phyloP scores from a whole-genome alignment of 495 filamentous ascomycete species.

The Darksidea phi region DNA sequence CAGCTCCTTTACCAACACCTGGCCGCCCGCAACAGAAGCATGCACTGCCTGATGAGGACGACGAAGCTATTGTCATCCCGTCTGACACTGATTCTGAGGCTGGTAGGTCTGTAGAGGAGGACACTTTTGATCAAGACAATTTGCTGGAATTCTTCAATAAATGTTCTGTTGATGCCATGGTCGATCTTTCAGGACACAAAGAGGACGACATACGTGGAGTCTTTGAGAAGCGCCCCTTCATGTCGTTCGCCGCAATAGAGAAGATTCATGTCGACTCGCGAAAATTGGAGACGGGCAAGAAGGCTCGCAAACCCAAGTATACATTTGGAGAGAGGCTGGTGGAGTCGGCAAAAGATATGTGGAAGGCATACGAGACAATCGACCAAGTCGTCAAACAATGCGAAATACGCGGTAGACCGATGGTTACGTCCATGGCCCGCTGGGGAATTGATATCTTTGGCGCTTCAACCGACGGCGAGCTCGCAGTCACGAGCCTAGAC shows the following conservation, averaged over 20 bases:
- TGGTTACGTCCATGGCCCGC: constrained; percentile 66
- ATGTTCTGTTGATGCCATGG: constrained; percentile 67
- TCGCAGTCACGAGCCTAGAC: constrained; percentile 64
- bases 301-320: constrained; percentile 44
- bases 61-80: constrained; percentile 10
- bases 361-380: constrained; percentile 71
- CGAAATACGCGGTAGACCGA: constrained; percentile 64
- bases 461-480: constrained; percentile 59
- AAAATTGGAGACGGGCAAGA: constrained; percentile 52
- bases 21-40: constrained; percentile 2
- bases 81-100: constrained; percentile 54
- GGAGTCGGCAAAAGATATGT: constrained; percentile 69
- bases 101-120: constrained; percentile 47
- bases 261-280: constrained; percentile 53
- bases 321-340: constrained; percentile 70
- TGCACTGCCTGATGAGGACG: neutral
- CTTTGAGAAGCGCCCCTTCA: constrained; percentile 68
- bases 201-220: constrained; percentile 65
- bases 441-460: constrained; percentile 80
- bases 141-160: constrained; percentile 83
- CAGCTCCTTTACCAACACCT: neutral
- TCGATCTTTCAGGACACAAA: constrained; percentile 71
- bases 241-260: constrained; percentile 60
- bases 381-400: constrained; percentile 74
- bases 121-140: constrained; percentile 50